Base-by-base conservation (phyloP, 768 basidiomycete species). In the Podaxis mareebaensis region DNA sequence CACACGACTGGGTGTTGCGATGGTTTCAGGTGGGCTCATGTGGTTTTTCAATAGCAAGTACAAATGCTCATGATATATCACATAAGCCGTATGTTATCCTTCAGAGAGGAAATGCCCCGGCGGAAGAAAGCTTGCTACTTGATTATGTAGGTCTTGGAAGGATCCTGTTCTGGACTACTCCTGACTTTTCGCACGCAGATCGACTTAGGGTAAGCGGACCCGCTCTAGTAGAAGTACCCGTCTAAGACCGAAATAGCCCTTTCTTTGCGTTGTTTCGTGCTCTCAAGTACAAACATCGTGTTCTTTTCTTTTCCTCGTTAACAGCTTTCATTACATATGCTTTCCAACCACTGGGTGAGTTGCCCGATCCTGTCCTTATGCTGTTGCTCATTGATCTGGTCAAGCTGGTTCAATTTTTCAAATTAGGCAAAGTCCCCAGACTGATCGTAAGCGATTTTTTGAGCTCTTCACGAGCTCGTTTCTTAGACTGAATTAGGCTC, bases 31-130 rank as follows among this genome's bases (percentile, higher is more conserved):
- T 88, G 70, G 3, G 80, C 64, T 42, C 24, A 48, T 22, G 36
- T 22, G 20, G 11, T 60, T 60, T 13, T 30, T 39, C 11, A 24
- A 10, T 3, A 20, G 10, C 26, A 30, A 33, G 3, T 13, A 26
- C 28, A 22, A 36, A 42, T n/a, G n/a, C 52, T 46, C 40, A 12
- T 33, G 26, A 67, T 54, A 62, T 66, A 38, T n/a, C 33, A 8
- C 8, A 36, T 36, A 63, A 91, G 89, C 88, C 90, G 2, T 91
- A 88, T 64, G 75, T 91, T 4, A 73, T 79, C 5, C 73, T 91
- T 28, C 78, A 83, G 17, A 75, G 78, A 66, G 88, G 87, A 2
- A 75, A 75, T 64, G 83, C 82, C 0, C 71, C 75, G 2, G 87
- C 88, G 0, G 78, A 86, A 60, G 83, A 85, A 65, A 84, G 84